Conservation (phyloP, 202 grass and related monocot genomes). For the Schoenoplectus triqueter region DNA sequence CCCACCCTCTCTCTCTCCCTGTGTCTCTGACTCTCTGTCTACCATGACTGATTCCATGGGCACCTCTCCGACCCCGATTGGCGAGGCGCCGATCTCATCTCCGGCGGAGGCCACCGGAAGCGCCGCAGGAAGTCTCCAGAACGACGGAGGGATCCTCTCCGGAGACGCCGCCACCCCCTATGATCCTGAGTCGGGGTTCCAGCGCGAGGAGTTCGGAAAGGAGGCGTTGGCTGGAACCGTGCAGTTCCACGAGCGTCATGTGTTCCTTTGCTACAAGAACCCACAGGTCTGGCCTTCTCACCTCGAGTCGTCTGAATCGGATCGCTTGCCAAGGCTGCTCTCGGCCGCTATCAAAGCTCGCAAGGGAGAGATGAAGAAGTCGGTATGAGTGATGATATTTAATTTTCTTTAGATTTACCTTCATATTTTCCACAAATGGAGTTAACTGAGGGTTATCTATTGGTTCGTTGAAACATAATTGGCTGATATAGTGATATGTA, state of each 20-base stretch:
- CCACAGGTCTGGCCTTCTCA: conserved; percentile 77
- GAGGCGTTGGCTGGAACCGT: conserved; percentile 72
- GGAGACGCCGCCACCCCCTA: conserved; percentile 37
- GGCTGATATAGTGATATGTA: neutral
- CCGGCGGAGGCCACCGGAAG: conserved; percentile 26
- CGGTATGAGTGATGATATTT: conserved; percentile 46
- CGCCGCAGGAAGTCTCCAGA: conserved; percentile 35
- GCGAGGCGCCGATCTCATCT: conserved; percentile 38
- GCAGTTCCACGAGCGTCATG: conserved; percentile 75
- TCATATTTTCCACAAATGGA: neutral
- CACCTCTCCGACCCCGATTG: conserved; percentile 53
- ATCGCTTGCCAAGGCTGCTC: conserved; percentile 71
- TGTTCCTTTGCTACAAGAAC: conserved; percentile 93
- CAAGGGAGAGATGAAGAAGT: conserved; percentile 68
- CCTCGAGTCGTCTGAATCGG: conserved; percentile 77
- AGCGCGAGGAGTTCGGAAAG: conserved; percentile 70
- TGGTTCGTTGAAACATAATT: neutral
- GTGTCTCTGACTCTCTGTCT: neutral
- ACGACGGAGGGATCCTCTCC: conserved; percentile 38
- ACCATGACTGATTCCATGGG: conserved; percentile 58
- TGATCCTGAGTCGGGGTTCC: conserved; percentile 76
- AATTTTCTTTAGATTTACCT: neutral
- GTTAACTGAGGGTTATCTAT: neutral
- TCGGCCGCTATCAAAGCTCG: conserved; percentile 61
- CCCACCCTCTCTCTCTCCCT: neutral